phyloP scores from a whole-genome alignment of 768 basidiomycete genomes.

The Psilocybe subaeruginosa region DNA sequence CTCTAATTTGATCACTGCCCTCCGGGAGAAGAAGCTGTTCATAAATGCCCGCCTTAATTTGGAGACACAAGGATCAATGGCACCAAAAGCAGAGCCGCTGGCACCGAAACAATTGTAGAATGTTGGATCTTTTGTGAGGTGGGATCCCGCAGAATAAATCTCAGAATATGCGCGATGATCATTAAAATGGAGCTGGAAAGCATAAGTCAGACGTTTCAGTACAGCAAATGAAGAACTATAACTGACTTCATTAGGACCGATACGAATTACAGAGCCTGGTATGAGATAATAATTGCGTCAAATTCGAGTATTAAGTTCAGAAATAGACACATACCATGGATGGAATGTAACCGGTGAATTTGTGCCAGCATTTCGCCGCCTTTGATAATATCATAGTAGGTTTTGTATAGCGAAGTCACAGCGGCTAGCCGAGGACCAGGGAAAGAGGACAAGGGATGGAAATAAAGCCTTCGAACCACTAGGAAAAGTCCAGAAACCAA shows the following conservation, averaged over 20 bases:
- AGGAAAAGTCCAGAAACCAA: constrained; percentile 14
- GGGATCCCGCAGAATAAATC: constrained; percentile 37
- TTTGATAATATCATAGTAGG: constrained; percentile 36
- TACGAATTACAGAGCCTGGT: constrained; percentile 40
- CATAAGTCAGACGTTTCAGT: neutral
- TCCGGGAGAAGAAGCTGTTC: constrained; percentile 40
- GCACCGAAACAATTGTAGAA: constrained; percentile 42
- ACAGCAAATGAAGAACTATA: neutral
- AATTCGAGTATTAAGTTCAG: neutral
- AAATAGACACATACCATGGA: constrained; percentile 30
- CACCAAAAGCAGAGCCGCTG: constrained; percentile 37
- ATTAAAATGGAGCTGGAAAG: constrained; percentile 39
- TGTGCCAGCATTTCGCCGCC: constrained; percentile 35
- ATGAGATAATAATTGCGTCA: neutral
- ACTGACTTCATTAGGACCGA: constrained; percentile 41
- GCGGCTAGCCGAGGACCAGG: constrained; percentile 40
- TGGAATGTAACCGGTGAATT: constrained; percentile 31
- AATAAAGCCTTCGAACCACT: constrained; percentile 27
- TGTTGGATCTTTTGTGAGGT: constrained; percentile 39
- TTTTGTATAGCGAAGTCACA: constrained; percentile 32
- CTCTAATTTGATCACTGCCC: constrained; percentile 39
- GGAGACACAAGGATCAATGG: constrained; percentile 34
- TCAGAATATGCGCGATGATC: constrained; percentile 34
- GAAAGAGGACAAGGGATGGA: constrained; percentile 35
- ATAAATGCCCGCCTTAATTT: constrained; percentile 34